These are phyloP conservation scores for Boletus vermiculosoides DNA, from an alignment of 768 basidiomycete genomes.

Conservation along the genomic window DNA sequence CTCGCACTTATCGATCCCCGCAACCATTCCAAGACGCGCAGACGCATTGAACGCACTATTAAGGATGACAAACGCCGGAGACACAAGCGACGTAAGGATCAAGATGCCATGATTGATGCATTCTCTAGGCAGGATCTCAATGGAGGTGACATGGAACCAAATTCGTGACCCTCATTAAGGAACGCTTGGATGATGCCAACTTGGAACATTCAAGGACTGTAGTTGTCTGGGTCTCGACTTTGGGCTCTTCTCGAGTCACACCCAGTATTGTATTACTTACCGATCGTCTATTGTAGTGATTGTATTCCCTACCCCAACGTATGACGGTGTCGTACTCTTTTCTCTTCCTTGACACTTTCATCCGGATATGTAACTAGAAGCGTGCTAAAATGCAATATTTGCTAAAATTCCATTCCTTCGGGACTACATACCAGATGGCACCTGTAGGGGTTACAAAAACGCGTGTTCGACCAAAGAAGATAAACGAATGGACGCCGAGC, in stretches of 20 bases:
- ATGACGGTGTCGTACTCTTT: constrained; percentile 5
- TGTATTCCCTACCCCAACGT: constrained; percentile 11
- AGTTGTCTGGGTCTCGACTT: constrained; percentile 8
- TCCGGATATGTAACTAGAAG: constrained; percentile 9
- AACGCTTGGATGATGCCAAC: constrained; percentile 11
- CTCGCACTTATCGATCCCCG: constrained; percentile 68
- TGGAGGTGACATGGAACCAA: constrained; percentile 26
- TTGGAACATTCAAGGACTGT: constrained; percentile 12
- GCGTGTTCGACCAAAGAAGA: constrained; percentile 5
- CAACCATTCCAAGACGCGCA: constrained; percentile 58
- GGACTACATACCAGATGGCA: neutral
- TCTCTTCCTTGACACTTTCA: constrained; percentile 1
- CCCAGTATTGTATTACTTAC: constrained; percentile 26
- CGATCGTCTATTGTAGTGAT: constrained; percentile 19
- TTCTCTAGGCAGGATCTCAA: constrained; percentile 57
- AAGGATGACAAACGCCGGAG: constrained; percentile 81
- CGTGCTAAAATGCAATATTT: constrained; percentile 8
- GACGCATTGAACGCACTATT: constrained; percentile 76
- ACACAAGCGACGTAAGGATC: constrained; percentile 80
- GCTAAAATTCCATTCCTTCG: neutral
- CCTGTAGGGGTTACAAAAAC: neutral
- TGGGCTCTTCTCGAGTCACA: constrained; percentile 1
- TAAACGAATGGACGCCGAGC: constrained; percentile 4
- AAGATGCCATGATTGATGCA: constrained; percentile 78
- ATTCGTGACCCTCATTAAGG: constrained; percentile 20